Evolutionary conservation across 129 eudicot genomes (phyloP).

Genomic region (Apium graveolens): DNA sequence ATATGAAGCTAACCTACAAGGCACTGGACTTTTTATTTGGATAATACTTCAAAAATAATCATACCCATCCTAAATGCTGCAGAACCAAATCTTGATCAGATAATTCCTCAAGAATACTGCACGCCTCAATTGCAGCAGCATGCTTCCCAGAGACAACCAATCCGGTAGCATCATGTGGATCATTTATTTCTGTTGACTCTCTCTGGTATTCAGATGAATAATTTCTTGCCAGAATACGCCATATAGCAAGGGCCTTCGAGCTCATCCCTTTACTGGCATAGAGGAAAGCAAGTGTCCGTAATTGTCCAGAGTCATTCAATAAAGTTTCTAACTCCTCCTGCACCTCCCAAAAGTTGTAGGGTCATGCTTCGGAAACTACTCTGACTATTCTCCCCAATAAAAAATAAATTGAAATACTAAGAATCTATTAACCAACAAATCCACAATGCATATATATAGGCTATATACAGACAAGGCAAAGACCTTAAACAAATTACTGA

Average conservation of each 20-base stretch:
- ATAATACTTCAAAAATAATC: conserved; percentile 12
- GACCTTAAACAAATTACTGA: not conserved
- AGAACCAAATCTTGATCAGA: conserved; percentile 73
- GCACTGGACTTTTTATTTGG: not conserved
- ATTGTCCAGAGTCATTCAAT: conserved; percentile 75
- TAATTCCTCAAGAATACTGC: conserved; percentile 74
- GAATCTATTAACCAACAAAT: conserved; percentile 20
- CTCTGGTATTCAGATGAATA: conserved; percentile 46
- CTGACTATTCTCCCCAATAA: conserved; percentile 13
- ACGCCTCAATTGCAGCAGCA: conserved; percentile 78
- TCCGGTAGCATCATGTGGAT: conserved; percentile 23
- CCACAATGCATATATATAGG: conserved; percentile 1
- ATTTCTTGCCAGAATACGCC: conserved; percentile 84
- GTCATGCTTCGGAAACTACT: conserved; percentile 34
- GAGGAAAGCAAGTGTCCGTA: conserved; percentile 84
- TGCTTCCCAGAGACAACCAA: conserved; percentile 37
- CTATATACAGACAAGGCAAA: conserved; percentile 3
- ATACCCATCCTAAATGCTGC: conserved; percentile 98
- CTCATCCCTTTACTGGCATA: conserved; percentile 90
- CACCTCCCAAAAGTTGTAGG: conserved; percentile 40
- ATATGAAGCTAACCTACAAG: conserved; percentile 11
- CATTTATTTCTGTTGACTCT: conserved; percentile 29
- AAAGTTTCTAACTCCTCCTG: conserved; percentile 96
- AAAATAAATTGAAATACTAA: conserved; percentile 19
- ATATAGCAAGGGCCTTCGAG: conserved; percentile 79